phyloP scores from a whole-genome alignment of 2,329 filamentous ascomycete genomes.

The Mycosphaerella sp. region DNA sequence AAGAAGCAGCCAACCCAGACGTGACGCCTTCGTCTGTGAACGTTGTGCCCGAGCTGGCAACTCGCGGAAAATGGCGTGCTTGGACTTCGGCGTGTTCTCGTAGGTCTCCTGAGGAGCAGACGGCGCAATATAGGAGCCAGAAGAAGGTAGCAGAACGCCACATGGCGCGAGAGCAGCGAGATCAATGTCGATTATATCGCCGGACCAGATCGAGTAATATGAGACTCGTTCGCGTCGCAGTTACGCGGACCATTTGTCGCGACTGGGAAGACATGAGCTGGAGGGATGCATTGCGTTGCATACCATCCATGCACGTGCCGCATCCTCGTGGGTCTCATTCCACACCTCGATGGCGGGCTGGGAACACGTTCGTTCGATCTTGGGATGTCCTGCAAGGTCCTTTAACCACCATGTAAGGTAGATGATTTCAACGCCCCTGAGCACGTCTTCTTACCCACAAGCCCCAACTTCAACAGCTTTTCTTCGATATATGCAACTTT shows the following conservation, averaged over 20 bases:
- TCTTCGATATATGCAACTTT: too few species aligned
- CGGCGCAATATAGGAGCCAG: neutral
- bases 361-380: neutral
- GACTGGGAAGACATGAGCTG: neutral
- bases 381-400: too few species aligned
- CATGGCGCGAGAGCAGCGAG: neutral
- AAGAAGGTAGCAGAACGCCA: neutral
- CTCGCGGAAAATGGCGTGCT: neutral
- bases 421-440: too few species aligned
- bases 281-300: neutral
- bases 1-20: neutral
- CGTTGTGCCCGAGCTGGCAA: neutral
- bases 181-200: neutral
- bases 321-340: slow-evolving; percentile 3
- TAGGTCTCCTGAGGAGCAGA: neutral
- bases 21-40: neutral
- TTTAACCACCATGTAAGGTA: too few species aligned
- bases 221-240: neutral
- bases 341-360: neutral
- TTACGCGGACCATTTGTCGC: neutral
- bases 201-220: neutral
- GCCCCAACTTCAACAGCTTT: too few species aligned
- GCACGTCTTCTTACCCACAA: too few species aligned
- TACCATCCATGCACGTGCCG: neutral
- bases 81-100: neutral